Conservation (phyloP, 352 stramenopile species). For the Pythium phragmitis region DNA sequence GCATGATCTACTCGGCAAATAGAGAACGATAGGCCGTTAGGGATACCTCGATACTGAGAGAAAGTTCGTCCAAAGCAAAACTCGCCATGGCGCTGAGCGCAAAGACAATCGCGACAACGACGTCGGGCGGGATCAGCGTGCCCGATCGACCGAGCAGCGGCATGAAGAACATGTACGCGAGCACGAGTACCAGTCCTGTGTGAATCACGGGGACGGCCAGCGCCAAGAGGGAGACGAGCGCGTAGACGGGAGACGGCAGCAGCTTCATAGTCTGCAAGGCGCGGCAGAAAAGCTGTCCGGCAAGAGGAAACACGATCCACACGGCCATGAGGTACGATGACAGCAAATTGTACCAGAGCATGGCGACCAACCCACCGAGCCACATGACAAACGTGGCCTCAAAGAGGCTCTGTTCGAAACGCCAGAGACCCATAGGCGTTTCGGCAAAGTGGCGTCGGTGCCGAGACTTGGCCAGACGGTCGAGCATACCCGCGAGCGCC, state of each 20-base stretch:
- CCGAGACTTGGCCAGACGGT: constrained; percentile 41
- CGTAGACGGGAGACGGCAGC: constrained; percentile 45
- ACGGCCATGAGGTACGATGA: constrained; percentile 62
- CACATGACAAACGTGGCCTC: constrained; percentile 52
- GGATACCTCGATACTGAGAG: background rate
- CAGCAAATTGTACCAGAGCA: constrained; percentile 45
- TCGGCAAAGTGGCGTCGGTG: constrained; percentile 13
- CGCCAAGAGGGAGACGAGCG: constrained; percentile 48
- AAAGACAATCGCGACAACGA: constrained; percentile 52
- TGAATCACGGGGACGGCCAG: constrained; percentile 61
- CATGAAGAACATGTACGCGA: constrained; percentile 77
- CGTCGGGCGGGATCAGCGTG: constrained; percentile 50
- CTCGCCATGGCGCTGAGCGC: constrained; percentile 50
- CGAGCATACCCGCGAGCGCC: constrained; percentile 53
- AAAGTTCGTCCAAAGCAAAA: background rate
- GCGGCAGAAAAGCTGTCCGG: constrained; percentile 46
- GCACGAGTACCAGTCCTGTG: constrained; percentile 49
- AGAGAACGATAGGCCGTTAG: background rate
- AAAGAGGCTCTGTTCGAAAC: constrained; percentile 58
- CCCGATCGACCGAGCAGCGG: constrained; percentile 66
- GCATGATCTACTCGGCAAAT: constrained; percentile 11
- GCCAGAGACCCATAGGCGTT: constrained; percentile 37
- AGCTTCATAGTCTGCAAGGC: constrained; percentile 37
- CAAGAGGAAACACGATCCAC: constrained; percentile 63
- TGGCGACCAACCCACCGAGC: constrained; percentile 33